These are phyloP conservation scores for Nemophila menziesii DNA, from an alignment of 257 asterid genomes.

Conservation along the genomic window DNA sequence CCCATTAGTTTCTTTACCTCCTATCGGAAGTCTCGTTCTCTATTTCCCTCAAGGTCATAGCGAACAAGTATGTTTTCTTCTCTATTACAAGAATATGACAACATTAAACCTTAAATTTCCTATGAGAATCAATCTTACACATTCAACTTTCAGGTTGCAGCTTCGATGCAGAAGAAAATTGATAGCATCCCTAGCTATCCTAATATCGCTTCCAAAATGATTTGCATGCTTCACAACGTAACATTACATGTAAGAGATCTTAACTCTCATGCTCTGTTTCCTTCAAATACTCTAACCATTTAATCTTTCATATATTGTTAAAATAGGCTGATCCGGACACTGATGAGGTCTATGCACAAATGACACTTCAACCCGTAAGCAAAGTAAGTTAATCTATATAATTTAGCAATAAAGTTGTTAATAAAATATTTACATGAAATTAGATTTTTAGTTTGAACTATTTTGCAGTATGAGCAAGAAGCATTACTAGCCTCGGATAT, in stretches of 20 bases:
- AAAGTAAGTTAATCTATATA: constrained; percentile 28
- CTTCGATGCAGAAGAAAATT: constrained; percentile 90
- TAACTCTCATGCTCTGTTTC: neutral
- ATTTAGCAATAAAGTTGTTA: neutral
- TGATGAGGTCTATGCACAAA: constrained; percentile 96
- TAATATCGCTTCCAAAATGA: constrained; percentile 82
- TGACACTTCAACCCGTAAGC: constrained; percentile 92
- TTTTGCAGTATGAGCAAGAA: constrained; percentile 73
- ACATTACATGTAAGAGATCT: constrained; percentile 67
- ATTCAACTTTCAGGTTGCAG: constrained; percentile 56
- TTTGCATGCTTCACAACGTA: constrained; percentile 84
- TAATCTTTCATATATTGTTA: constrained; percentile 3
- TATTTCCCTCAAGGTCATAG: constrained; percentile 99
- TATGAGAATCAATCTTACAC: constrained; percentile 1
- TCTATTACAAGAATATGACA: constrained; percentile 5
- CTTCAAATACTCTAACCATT: neutral
- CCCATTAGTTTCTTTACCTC: constrained; percentile 86
- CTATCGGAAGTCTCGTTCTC: constrained; percentile 88
- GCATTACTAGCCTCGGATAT: constrained; percentile 74
- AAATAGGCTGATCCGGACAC: constrained; percentile 89
- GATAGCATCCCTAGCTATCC: constrained; percentile 87
- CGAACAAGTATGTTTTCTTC: constrained; percentile 55
- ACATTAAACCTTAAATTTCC: neutral
- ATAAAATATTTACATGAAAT: neutral
- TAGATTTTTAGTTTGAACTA: neutral